phyloP scores from a whole-genome alignment of 2,329 filamentous ascomycete genomes.

The Blastomyces silverae region DNA sequence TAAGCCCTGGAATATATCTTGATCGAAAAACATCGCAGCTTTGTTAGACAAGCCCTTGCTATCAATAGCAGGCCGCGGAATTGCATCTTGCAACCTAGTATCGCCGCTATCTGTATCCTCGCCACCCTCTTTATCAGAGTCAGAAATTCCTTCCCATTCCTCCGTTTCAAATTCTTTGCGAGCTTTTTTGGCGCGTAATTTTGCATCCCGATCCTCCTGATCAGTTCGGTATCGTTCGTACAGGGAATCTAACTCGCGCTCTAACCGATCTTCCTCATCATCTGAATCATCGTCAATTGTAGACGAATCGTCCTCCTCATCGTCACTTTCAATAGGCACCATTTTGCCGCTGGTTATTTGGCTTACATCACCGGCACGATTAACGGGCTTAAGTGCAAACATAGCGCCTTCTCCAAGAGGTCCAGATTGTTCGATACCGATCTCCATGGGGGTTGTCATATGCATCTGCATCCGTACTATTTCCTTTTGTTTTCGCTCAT shows the following conservation, averaged over 20 bases:
- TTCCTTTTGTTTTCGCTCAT: constrained; percentile 90
- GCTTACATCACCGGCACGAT: constrained; percentile 64
- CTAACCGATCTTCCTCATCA: constrained; percentile 72
- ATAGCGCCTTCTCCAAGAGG: constrained; percentile 73
- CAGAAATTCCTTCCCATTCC: constrained; percentile 86
- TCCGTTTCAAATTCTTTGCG: constrained; percentile 74
- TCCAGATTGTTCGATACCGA: constrained; percentile 80
- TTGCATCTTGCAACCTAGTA: constrained; percentile 12
- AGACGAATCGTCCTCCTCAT: constrained; percentile 55
- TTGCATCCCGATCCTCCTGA: constrained; percentile 72
- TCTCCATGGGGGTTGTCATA: constrained; percentile 93
- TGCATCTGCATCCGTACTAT: constrained; percentile 95
- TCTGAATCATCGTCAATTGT: constrained; percentile 59
- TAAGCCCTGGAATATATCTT: constrained; percentile 87
- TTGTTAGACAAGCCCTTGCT: constrained; percentile 65
- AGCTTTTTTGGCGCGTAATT: constrained; percentile 83
- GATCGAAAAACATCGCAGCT: constrained; percentile 83
- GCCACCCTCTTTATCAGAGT: constrained; percentile 54
- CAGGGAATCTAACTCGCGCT: constrained; percentile 77
- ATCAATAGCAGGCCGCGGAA: constrained; percentile 22
- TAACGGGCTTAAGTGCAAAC: constrained; percentile 76
- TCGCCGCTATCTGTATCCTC: constrained; percentile 56
- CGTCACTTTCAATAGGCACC: constrained; percentile 54
- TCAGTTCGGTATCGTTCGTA: constrained; percentile 80
- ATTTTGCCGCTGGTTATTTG: constrained; percentile 73